phyloP scores from a whole-genome alignment of 371 early-diverging fungal species.

The Dinochytrium kinnereticum region DNA sequence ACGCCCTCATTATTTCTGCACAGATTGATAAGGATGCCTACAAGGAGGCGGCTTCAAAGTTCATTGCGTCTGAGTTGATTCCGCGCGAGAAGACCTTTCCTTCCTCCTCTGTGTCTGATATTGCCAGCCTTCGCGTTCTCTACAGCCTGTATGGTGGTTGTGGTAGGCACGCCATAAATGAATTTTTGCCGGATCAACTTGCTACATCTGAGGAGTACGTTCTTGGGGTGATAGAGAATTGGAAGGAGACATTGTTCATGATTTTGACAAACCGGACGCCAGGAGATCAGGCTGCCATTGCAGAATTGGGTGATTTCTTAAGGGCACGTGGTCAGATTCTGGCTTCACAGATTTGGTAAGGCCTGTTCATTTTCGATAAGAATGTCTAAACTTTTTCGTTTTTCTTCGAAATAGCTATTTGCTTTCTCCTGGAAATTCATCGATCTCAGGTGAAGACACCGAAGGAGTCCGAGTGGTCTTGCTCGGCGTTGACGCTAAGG shows the following conservation, averaged over 20 bases:
- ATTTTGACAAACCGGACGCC: conserved; percentile 86
- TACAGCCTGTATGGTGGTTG: conserved; percentile 78
- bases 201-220: conserved; percentile 13
- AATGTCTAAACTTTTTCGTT: conserved; percentile 22
- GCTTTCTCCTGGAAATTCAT: conserved; percentile 61
- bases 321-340: conserved; percentile 60
- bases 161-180: conserved; percentile 57
- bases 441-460: conserved; percentile 67
- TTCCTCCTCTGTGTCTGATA: too few species aligned
- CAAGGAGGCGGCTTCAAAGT: conserved; percentile 76
- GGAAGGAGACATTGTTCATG: conserved; percentile 74
- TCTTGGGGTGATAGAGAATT: conserved; percentile 49
- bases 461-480: conserved; percentile 63
- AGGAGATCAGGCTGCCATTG: conserved; percentile 73
- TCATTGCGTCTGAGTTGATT: too few species aligned
- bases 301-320: conserved; percentile 80
- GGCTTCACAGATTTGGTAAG: conserved; percentile 85
- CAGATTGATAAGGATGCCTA: conserved; percentile 82
- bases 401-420: conserved; percentile 58
- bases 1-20: conserved; percentile 89
- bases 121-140: conserved; percentile 57
- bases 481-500: conserved; percentile 59
- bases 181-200: conserved; percentile 26
- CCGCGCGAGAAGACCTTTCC: too few species aligned
- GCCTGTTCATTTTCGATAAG: conserved; percentile 12